phyloP scores from a whole-genome alignment of 164 flowering plant genomes.

The Taxillus chinensis region DNA sequence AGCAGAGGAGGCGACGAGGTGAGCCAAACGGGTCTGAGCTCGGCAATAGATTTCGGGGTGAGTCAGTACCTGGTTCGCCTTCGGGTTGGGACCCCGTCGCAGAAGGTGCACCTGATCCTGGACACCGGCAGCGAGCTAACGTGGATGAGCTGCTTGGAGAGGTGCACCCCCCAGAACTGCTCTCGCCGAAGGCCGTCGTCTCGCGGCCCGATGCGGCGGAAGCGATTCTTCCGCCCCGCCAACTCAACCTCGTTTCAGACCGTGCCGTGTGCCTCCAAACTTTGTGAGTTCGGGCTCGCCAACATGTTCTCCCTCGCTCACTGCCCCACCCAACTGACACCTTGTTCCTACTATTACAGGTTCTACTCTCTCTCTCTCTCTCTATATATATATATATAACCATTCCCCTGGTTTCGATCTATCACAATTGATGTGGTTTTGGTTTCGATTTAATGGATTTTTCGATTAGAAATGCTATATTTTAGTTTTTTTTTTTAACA shows the following conservation, averaged over 20 bases:
- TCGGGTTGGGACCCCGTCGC: constrained; percentile 56
- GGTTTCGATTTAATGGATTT: background rate
- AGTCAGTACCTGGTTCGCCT: constrained; percentile 50
- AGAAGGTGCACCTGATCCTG: constrained; percentile 36
- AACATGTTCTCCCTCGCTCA: constrained; percentile 27
- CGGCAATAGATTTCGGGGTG: constrained; percentile 35
- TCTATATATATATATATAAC: no score
- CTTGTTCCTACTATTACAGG: constrained; percentile 59
- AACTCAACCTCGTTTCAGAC: constrained; percentile 32
- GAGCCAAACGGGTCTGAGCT: constrained; percentile 20
- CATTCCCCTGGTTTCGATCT: background rate
- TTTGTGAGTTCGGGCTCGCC: constrained; percentile 30
- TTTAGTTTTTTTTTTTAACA: no score
- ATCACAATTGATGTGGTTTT: background rate
- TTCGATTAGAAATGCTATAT: background rate
- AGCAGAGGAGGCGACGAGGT: background rate
- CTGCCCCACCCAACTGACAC: constrained; percentile 34
- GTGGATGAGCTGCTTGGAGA: constrained; percentile 55
- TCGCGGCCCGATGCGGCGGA: background rate
- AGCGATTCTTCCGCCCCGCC: constrained; percentile 25
- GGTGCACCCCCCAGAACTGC: constrained; percentile 1
- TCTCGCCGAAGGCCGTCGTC: constrained; percentile 1
- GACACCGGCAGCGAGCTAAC: constrained; percentile 79
- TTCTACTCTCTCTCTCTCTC: background rate
- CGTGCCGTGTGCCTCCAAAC: constrained; percentile 29